These are phyloP conservation scores for Pseudogymnoascus sp. DNA, from an alignment of 2,329 filamentous ascomycete species.

Conservation along the genomic window DNA sequence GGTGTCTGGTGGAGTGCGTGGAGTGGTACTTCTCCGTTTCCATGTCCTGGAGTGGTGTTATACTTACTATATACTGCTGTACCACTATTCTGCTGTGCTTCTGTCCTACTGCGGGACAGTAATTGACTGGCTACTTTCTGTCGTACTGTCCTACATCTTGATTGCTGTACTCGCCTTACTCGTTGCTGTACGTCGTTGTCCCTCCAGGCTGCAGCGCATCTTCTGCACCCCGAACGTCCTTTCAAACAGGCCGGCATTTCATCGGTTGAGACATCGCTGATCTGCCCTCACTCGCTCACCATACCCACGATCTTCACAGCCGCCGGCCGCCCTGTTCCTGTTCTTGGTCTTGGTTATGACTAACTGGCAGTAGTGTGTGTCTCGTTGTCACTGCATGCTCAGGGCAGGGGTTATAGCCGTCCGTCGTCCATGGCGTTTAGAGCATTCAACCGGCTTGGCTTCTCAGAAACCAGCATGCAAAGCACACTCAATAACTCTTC, in stretches of 20 bases:
- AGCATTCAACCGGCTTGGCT: not conserved
- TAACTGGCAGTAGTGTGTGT: not conserved
- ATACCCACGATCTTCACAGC: not conserved
- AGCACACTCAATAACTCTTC: not conserved
- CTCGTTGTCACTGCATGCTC: conserved; percentile 1
- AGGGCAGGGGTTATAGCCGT: not conserved
- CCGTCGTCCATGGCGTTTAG: not conserved
- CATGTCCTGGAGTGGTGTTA: not conserved
- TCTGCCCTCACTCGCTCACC: not conserved
- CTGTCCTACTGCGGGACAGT: not conserved
- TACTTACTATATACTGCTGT: not conserved
- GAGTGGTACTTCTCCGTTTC: not conserved
- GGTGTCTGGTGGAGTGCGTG: not conserved
- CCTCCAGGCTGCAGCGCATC: not conserved
- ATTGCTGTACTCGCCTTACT: not conserved
- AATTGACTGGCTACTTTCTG: not conserved
- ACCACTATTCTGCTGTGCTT: not conserved
- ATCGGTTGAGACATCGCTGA: not conserved
- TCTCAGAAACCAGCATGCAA: not conserved
- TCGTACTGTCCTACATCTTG: not conserved
- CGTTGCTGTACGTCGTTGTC: not conserved
- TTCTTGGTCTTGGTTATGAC: not conserved
- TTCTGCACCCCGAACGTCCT: not conserved
- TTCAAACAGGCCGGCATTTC: not conserved
- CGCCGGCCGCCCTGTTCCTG: not conserved